Evolutionary conservation across 129 eudicot species (phyloP), one percentile per base, ranked within the genome.

Genomic region (Lonicera japonica): DNA sequence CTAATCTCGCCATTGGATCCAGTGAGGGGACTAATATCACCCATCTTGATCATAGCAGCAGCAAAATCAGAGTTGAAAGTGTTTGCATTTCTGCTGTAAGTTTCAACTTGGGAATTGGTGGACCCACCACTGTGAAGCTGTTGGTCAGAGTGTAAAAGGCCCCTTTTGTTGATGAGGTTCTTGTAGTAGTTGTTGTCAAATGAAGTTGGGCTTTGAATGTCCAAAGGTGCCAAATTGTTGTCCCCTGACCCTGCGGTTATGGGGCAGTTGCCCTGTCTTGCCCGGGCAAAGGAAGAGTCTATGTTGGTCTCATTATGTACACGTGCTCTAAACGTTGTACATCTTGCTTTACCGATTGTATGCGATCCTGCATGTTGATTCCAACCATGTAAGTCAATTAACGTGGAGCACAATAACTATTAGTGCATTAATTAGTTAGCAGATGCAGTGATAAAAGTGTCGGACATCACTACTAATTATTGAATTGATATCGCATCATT

Each of bases 301-400:
- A 83, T 83, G 79, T 72, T 75, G 56, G 76, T 62, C 41, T 80
- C 83, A 60, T 83, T 86, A 77, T 86, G 65, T 22, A 86, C 54
- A 22, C 83, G 87, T 5, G 64, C 57, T 66, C 86, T 69, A 64
- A 86, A 82, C 16, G 52, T 22, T 11, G 78, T 74, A 64, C 95
- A 86, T 54, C 95, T 72, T 29, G 90, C 87, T 80, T 75, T 72
- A 46, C 95, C 95, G 34, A 86, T 86, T 52, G 95, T 83, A 53
- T 86, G 95, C 1, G 82, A 50, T 0, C 88, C 89, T 78, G 59
- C 24, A 51, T 20, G 24, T 50, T 6, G n/a, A 1, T n/a, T n/a
- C n/a, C n/a, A n/a, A n/a, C n/a, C n/a, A n/a, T n/a, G n/a, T n/a
- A n/a, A n/a, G n/a, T n/a, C n/a, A n/a, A n/a, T n/a, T n/a, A n/a